phyloP scores from a whole-genome alignment of 2,329 filamentous ascomycete species.

The Dothideomycetes sp. region DNA sequence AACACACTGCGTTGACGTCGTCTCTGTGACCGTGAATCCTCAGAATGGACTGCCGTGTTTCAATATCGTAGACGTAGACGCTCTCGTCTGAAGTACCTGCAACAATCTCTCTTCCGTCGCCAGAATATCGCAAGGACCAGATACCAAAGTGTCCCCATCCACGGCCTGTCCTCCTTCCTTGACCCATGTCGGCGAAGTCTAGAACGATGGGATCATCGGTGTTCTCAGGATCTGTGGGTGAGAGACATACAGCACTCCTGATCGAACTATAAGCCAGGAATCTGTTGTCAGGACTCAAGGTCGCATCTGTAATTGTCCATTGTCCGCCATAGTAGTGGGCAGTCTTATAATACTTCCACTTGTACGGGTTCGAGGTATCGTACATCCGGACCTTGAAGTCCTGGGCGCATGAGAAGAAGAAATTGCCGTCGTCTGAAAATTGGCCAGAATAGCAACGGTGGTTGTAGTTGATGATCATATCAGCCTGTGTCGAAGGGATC shows the following conservation, averaged over 20 bases:
- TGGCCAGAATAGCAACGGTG: slow-evolving; percentile 87
- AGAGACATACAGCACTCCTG: slow-evolving; percentile 70
- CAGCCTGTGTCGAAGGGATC: slow-evolving; percentile 67
- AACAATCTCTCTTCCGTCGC: slow-evolving; percentile 81
- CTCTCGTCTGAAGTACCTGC: slow-evolving; percentile 73
- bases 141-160: slow-evolving; percentile 42
- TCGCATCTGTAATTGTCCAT: slow-evolving; percentile 95
- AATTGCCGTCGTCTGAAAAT: slow-evolving; percentile 94
- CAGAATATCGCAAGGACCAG: slow-evolving; percentile 87
- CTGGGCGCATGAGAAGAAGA: slow-evolving; percentile 87
- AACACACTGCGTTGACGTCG: slow-evolving; percentile 95
- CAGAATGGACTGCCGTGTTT: slow-evolving; percentile 65
- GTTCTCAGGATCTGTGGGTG: slow-evolving; percentile 77
- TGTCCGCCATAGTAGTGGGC: slow-evolving; percentile 84
- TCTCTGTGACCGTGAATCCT: slow-evolving; percentile 69
- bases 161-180: slow-evolving; percentile 21
- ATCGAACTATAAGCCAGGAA: slow-evolving; percentile 91
- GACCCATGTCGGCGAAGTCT: slow-evolving; percentile 54
- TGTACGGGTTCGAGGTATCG: slow-evolving; percentile 88
- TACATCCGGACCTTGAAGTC: slow-evolving; percentile 96
- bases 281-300: slow-evolving; percentile 81
- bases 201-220: slow-evolving; percentile 68
- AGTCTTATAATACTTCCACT: slow-evolving; percentile 94
- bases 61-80: slow-evolving; percentile 88
- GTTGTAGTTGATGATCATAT: slow-evolving; percentile 82